phyloP scores from a whole-genome alignment of 257 asterid species.

The Penstemon davidsonii region DNA sequence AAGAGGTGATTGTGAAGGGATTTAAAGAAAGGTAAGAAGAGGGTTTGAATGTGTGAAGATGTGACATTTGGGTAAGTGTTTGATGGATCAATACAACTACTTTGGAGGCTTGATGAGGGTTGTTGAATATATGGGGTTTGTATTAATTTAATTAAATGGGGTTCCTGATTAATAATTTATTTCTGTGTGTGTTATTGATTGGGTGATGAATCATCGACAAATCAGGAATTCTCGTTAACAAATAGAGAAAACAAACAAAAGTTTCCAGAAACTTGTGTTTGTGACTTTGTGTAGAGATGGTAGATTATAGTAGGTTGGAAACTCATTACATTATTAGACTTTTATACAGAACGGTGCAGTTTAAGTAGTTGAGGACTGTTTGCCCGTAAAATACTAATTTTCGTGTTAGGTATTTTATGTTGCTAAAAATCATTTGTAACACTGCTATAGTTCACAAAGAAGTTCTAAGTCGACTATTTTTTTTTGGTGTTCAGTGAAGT shows the following conservation, averaged over 20 bases:
- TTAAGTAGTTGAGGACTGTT: slow-evolving; percentile 50
- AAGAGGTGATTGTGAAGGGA: slow-evolving; percentile 19
- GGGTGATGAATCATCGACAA: slow-evolving; percentile 10
- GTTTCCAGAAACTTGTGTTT: not conserved
- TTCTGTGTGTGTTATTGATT: not conserved
- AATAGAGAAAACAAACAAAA: slow-evolving; percentile 16
- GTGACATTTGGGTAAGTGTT: slow-evolving; percentile 25
- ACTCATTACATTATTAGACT: slow-evolving; percentile 15
- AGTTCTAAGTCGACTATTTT: too few relatives aligned
- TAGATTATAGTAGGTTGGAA: slow-evolving; percentile 38
- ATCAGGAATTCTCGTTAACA: slow-evolving; percentile 12
- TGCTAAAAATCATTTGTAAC: too few relatives aligned
- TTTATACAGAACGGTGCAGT: slow-evolving; percentile 1
- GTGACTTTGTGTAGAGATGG: slow-evolving; percentile 1
- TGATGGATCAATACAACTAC: slow-evolving; percentile 54
- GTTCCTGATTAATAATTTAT: not conserved
- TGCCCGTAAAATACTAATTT: too few relatives aligned
- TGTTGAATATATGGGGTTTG: slow-evolving; percentile 33
- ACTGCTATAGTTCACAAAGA: too few relatives aligned
- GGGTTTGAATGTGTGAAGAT: not conserved
- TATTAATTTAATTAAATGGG: slow-evolving; percentile 35
- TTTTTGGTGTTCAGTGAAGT: too few relatives aligned
- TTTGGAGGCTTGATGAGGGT: slow-evolving; percentile 49
- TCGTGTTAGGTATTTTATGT: too few relatives aligned
- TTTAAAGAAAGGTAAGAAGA: slow-evolving; percentile 31